phyloP scores from a whole-genome alignment of 495 filamentous ascomycete species.

The Xylaria palmicola region DNA sequence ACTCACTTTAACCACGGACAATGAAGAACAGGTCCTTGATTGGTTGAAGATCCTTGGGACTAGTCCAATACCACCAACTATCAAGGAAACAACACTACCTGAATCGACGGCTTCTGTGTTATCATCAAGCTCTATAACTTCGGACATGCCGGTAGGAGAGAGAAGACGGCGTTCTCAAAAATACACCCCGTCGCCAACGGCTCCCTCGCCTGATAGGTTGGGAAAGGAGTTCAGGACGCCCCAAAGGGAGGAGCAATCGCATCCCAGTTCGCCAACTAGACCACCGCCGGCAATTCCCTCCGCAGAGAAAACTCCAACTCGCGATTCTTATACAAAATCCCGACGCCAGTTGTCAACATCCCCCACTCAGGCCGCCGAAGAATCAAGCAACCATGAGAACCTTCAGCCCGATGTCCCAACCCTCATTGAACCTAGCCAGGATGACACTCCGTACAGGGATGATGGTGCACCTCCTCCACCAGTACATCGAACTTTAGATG shows the following conservation, averaged over 20 bases:
- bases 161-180: constrained; percentile 35
- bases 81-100: constrained; percentile 25
- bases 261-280: constrained; percentile 21
- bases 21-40: constrained; percentile 73
- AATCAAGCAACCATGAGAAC: constrained; percentile 9
- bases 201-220: constrained; percentile 4
- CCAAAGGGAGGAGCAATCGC: constrained; percentile 22
- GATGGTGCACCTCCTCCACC: constrained; percentile 53
- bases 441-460: constrained; percentile 37
- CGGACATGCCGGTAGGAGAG: constrained; percentile 78
- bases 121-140: constrained; percentile 53
- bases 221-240: constrained; percentile 28
- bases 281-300: constrained; percentile 27
- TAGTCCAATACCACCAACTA: constrained; percentile 68
- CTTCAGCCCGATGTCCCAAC: constrained; percentile 37
- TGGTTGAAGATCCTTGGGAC: constrained; percentile 85
- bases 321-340: constrained; percentile 25
- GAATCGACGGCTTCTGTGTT: constrained; percentile 27
- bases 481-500: constrained; percentile 46
- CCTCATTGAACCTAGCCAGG: constrained; percentile 43
- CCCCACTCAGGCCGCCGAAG: constrained; percentile 10
- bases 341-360: not conserved
- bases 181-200: constrained; percentile 22
- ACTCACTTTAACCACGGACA: constrained; percentile 65
- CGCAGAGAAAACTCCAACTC: constrained; percentile 30